Evolutionary conservation across 257 asterid species (phyloP).

Genomic region (Echium plantagineum): DNA sequence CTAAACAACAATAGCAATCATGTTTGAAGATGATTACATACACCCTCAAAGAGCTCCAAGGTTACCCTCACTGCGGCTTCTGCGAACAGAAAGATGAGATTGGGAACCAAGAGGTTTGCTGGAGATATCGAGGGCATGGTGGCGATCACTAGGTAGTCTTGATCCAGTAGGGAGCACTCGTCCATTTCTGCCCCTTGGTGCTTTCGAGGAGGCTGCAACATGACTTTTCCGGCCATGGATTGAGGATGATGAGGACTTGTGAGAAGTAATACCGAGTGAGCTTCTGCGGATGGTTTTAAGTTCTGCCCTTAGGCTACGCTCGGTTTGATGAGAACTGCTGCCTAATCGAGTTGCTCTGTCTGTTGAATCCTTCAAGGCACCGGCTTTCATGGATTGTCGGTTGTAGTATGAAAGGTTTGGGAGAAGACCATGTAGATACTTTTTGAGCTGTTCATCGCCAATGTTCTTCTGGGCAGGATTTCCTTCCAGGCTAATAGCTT

Average conservation of each 20-base stretch:
- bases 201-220: slow-evolving; percentile 30
- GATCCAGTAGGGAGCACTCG: slow-evolving; percentile 52
- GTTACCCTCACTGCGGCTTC: slow-evolving; percentile 83
- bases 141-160: slow-evolving; percentile 26
- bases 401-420: slow-evolving; percentile 73
- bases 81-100: slow-evolving; percentile 37
- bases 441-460: slow-evolving; percentile 81
- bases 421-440: slow-evolving; percentile 63
- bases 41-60: slow-evolving; percentile 48
- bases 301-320: slow-evolving; percentile 43
- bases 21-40: background rate
- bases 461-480: slow-evolving; percentile 95
- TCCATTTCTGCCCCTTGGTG: slow-evolving; percentile 35
- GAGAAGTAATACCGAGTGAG: slow-evolving; percentile 32
- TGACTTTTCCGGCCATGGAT: slow-evolving; percentile 55
- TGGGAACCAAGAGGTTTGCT: slow-evolving; percentile 32
- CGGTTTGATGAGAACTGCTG: slow-evolving; percentile 39
- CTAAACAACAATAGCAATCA: background rate
- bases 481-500: slow-evolving; percentile 85
- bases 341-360: slow-evolving; percentile 63
- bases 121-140: slow-evolving; percentile 22
- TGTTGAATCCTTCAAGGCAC: slow-evolving; percentile 50
- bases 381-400: slow-evolving; percentile 58
- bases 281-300: slow-evolving; percentile 44
- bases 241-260: slow-evolving; percentile 44